A percentile compares a stretch with the other conserved stretches of the same genome.
Evolutionary conservation across 208 protist genomes (phyloP).

Genomic region (Porcisia deanei): DNA sequence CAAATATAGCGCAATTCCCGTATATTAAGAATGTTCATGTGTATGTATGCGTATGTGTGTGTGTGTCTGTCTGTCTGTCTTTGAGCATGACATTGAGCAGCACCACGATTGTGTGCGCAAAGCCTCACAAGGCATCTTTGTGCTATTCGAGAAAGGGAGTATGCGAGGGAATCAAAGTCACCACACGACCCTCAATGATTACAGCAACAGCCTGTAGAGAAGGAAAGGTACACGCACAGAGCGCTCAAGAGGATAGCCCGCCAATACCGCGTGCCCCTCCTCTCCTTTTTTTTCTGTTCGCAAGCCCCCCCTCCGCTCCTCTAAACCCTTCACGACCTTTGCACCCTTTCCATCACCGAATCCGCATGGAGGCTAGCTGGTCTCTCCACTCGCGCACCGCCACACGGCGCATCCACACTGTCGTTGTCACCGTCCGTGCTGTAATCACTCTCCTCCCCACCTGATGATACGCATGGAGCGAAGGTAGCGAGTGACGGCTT

Average conservation of each 20-base stretch:
- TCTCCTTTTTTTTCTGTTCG: neutral
- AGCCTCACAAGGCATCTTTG: neutral
- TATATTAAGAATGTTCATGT: no score
- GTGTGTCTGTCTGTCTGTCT: neutral
- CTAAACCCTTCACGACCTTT: neutral
- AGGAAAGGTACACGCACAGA: neutral
- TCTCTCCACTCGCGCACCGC: neutral
- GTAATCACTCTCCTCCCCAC: constrained; percentile 18
- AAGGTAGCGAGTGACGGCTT: constrained; percentile 3
- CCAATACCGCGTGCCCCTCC: neutral
- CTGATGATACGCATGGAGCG: constrained; percentile 22
- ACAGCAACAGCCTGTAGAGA: neutral
- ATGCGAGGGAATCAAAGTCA: neutral
- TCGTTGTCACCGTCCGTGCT: neutral
- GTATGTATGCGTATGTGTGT: neutral
- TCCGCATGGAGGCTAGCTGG: neutral
- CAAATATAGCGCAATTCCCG: no score
- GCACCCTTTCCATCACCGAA: neutral
- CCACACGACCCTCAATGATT: neutral
- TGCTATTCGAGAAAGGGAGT: neutral
- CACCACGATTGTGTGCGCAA: neutral
- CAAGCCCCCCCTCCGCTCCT: neutral
- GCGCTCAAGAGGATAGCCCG: neutral
- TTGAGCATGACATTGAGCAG: neutral
- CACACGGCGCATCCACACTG: neutral